These are phyloP conservation scores for Cladochytrium replicatum DNA, from an alignment of 192 early-diverging fungal genomes.

Conservation along the genomic window DNA sequence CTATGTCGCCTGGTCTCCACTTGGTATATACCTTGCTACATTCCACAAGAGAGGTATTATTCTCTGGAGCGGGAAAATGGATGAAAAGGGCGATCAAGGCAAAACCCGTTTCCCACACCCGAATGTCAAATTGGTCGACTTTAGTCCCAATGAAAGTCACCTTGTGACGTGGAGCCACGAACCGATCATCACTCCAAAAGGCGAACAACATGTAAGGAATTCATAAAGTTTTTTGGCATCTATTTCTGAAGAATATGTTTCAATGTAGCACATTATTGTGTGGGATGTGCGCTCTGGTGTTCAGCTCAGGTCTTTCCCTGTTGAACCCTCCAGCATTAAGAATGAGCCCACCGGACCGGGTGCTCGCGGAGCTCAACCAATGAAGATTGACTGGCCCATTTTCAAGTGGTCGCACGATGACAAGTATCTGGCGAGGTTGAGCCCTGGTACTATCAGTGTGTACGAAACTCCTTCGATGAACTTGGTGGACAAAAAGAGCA, in stretches of 20 bases:
- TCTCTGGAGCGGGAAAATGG: constrained; percentile 96
- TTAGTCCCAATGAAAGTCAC: constrained; percentile 89
- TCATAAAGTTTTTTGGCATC: too few relatives aligned
- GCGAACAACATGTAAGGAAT: constrained; percentile 54
- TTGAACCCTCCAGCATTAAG: constrained; percentile 33
- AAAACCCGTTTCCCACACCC: constrained; percentile 85
- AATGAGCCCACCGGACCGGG: constrained; percentile 23
- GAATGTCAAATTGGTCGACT: constrained; percentile 83
- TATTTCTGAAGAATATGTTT: too few relatives aligned
- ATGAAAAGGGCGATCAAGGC: too few relatives aligned
- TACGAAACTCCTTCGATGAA: constrained; percentile 94
- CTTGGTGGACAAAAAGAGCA: constrained; percentile 84
- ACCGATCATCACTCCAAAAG: constrained; percentile 61
- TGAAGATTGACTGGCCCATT: constrained; percentile 74
- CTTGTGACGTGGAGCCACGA: constrained; percentile 85
- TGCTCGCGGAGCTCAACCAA: background rate
- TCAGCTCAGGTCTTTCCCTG: constrained; percentile 82
- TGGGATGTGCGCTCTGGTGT: constrained; percentile 86
- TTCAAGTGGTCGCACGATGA: constrained; percentile 96
- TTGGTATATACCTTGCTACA: constrained; percentile 86
- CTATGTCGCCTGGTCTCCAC: constrained; percentile 89
- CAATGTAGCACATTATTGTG: constrained; percentile 46
- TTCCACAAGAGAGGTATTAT: constrained; percentile 90
- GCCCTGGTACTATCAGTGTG: constrained; percentile 64
- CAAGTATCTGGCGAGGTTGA: constrained; percentile 86